phyloP scores from a whole-genome alignment of 306 rosid species.

The Corylus americana region DNA sequence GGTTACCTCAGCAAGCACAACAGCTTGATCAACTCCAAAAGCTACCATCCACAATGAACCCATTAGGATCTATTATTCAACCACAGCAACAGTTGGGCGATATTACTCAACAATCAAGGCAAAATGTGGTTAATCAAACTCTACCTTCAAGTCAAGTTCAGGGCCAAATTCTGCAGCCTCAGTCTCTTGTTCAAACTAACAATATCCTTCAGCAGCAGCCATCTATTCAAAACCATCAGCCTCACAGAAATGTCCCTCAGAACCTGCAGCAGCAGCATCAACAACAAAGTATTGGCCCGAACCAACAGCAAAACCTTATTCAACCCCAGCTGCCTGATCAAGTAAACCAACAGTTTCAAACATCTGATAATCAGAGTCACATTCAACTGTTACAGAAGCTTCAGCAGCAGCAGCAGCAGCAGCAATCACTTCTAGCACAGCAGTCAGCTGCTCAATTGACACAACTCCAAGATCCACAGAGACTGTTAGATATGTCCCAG shows the following conservation, averaged over 20 bases:
- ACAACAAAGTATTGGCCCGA: constrained; percentile 54
- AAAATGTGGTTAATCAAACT: constrained; percentile 57
- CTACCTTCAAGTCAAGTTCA: constrained; percentile 63
- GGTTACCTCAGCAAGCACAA: constrained; percentile 67
- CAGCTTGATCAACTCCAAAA: constrained; percentile 77
- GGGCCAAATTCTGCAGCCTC: constrained; percentile 72
- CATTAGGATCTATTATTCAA: constrained; percentile 55
- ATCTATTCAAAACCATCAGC: constrained; percentile 59
- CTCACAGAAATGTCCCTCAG: constrained; percentile 60
- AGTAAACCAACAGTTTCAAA: constrained; percentile 59
- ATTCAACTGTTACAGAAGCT: constrained; percentile 74
- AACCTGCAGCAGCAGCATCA: constrained; percentile 58
- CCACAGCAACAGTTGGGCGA: constrained; percentile 64
- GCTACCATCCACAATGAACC: constrained; percentile 46
- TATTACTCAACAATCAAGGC: constrained; percentile 53
- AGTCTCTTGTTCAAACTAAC: constrained; percentile 48
- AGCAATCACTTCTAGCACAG: constrained; percentile 62
- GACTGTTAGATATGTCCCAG: constrained; percentile 58
- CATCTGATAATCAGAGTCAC: constrained; percentile 74
- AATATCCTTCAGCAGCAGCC: constrained; percentile 66
- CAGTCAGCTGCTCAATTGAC: constrained; percentile 60
- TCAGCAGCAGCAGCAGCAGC: constrained; percentile 48
- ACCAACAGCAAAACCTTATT: constrained; percentile 60
- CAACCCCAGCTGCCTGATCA: constrained; percentile 61
- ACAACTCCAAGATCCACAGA: constrained; percentile 78